Evolutionary conservation across 192 early-diverging fungal species (phyloP), one percentile per base, ranked within the genome.

Genomic region (Spizellomyces punctatus): DNA sequence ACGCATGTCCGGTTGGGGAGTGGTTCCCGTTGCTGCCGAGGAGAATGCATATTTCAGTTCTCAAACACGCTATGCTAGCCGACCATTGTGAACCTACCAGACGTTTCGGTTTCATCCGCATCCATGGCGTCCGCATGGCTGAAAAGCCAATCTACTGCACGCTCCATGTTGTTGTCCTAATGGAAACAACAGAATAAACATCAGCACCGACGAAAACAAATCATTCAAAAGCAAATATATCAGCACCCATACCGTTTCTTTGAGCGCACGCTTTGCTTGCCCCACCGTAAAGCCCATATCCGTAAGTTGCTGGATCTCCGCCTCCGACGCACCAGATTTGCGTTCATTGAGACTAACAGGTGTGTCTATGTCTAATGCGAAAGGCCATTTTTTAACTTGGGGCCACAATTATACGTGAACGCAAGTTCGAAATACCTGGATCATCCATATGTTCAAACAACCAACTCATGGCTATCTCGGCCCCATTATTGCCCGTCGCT

Each of bases 401-500:
- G 22, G 22, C 16, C 12, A 17, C 41, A 22, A 61, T 12, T 61
- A 17, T 22, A 0, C 6, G 17, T 22, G 27, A 36, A 36, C 27
- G 17, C 42, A 16, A 14, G 43, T 42, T 47, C 5, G 9, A n/a
- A 19, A 27, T 84, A 87, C 92, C 90, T 43, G 95, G 85, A 81
- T 98, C 97, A 36, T 99, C 97, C 92, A 97, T 96, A 69, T 97
- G 94, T 76, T 94, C 93, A 82, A 98, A 93, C 27, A 98, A 67
- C 96, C 96, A 98, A 72, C 89, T 89, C 92, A 96, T 94, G 4
- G 96, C 97, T 6, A 83, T 77, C 64, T 96, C 94, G 6, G 89
- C 83, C 12, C 90, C 93, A 45, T 84, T 80, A 59, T 94, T 91
- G 16, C 92, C 93, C 5, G 95, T 96, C 22, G 81, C 85, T 47